phyloP scores from a whole-genome alignment of 2,329 filamentous ascomycete genomes.

The Penicillium sp. region DNA sequence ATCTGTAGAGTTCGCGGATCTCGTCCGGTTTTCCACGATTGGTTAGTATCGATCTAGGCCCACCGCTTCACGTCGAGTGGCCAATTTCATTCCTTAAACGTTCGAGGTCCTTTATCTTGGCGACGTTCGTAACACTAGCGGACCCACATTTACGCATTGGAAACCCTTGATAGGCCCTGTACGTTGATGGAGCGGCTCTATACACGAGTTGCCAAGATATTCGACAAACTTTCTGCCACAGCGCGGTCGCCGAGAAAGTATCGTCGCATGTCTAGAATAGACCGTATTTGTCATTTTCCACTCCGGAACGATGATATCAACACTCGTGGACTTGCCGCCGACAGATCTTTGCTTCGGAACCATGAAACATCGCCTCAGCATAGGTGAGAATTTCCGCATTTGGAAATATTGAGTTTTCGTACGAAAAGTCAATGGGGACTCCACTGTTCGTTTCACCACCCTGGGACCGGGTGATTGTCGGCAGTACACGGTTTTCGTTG shows the following conservation, averaged over 20 bases:
- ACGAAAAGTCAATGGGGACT: constrained; percentile 1
- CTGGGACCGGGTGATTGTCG: neutral
- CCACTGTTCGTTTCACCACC: constrained; percentile 6
- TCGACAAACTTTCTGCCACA: neutral
- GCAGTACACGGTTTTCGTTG: constrained; percentile 5
- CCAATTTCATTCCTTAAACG: neutral
- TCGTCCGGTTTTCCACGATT: constrained; percentile 7
- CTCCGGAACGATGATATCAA: neutral
- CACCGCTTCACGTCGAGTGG: constrained; percentile 1
- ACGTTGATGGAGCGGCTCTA: neutral
- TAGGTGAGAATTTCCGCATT: neutral
- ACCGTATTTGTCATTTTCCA: neutral
- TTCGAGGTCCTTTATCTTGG: neutral
- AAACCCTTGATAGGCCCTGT: constrained; percentile 1
- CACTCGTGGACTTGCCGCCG: no score
- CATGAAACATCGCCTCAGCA: neutral
- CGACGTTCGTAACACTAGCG: neutral
- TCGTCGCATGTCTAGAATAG: no score
- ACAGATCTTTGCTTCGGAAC: no score
- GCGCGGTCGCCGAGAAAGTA: neutral
- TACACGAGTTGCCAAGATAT: neutral
- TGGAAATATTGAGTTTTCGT: neutral
- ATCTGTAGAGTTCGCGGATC: constrained; percentile 2
- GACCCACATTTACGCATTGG: neutral
- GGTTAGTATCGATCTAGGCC: neutral